Percentiles rank a stretch among this genome's conserved stretches.
Conservation (phyloP, 2,329 filamentous ascomycete genomes). For the Xylaria sp. region DNA sequence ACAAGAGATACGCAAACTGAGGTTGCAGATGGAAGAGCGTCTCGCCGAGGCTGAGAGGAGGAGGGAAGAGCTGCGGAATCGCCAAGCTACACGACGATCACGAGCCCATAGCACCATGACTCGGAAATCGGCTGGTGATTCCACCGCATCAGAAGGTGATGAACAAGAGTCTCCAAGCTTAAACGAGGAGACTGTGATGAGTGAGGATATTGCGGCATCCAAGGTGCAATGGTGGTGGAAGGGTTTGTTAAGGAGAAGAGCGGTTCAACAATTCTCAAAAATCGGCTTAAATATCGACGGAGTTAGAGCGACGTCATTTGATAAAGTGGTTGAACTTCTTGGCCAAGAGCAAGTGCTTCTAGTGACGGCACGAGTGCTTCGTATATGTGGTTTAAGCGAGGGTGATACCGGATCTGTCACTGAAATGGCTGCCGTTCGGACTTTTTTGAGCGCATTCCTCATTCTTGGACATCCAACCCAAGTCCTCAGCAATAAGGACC, state of each 20-base stretch:
- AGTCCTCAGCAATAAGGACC: conserved; percentile 79
- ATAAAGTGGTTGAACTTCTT: conserved; percentile 76
- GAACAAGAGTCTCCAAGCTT: conserved; percentile 60
- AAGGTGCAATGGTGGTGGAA: conserved; percentile 79
- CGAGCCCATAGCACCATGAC: conserved; percentile 63
- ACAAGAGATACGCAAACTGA: conserved; percentile 75
- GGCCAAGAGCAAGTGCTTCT: conserved; percentile 73
- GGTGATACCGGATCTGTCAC: conserved; percentile 69
- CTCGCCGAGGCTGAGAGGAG: conserved; percentile 80
- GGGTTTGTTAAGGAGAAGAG: conserved; percentile 64
- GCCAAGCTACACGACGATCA: conserved; percentile 62
- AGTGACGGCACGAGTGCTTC: conserved; percentile 73
- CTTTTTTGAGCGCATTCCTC: conserved; percentile 82
- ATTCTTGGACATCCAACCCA: conserved; percentile 82
- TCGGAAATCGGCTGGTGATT: conserved; percentile 49
- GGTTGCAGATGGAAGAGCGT: conserved; percentile 80
- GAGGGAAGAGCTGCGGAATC: conserved; percentile 70
- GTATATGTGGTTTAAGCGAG: conserved; percentile 75
- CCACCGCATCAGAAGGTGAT: conserved; percentile 58
- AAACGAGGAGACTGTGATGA: conserved; percentile 63
- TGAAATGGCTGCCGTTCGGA: conserved; percentile 76
- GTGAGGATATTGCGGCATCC: conserved; percentile 69
- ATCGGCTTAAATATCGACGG: conserved; percentile 76
- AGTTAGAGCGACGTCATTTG: conserved; percentile 76
- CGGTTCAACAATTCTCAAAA: conserved; percentile 72